Conservation (phyloP, 139 green algal genomes). For the Chlorella sorokiniana region DNA sequence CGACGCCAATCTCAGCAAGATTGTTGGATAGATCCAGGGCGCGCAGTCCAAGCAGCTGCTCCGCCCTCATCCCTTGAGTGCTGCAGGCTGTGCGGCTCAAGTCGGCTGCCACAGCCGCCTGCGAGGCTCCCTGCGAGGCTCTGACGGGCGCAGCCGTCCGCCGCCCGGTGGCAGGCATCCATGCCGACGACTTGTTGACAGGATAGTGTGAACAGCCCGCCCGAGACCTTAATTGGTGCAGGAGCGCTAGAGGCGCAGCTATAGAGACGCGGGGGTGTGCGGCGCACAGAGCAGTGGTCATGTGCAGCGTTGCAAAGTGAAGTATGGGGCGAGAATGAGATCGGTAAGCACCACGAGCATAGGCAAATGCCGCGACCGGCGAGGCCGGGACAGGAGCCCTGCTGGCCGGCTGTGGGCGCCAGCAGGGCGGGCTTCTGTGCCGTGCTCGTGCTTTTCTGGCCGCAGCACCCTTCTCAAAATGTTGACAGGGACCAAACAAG, state of each 20-base stretch:
- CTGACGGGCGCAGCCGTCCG: not conserved
- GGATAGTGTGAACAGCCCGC: not conserved
- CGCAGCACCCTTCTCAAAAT: not conserved
- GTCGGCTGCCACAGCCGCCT: not conserved
- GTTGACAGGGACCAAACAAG: too few relatives aligned
- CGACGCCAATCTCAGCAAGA: not conserved
- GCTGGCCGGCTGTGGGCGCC: too few relatives aligned
- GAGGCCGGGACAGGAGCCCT: too few relatives aligned
- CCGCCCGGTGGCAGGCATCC: not conserved
- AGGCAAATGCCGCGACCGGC: too few relatives aligned
- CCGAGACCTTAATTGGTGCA: not conserved
- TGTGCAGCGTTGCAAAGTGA: not conserved
- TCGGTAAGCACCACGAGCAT: too few relatives aligned
- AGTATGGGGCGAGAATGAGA: not conserved
- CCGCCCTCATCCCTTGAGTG: not conserved
- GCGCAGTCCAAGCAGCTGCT: not conserved
- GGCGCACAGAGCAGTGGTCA: not conserved
- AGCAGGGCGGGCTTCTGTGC: too few relatives aligned
- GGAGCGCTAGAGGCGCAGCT: not conserved
- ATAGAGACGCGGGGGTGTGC: not conserved
- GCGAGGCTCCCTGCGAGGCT: not conserved
- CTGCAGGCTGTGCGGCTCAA: not conserved
- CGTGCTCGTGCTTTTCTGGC: not conserved
- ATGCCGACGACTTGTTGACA: not conserved
- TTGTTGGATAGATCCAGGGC: constrained; percentile 2